These are phyloP conservation scores for Croton laevigatus DNA, from an alignment of 441 rosid genomes.

Conservation along the genomic window DNA sequence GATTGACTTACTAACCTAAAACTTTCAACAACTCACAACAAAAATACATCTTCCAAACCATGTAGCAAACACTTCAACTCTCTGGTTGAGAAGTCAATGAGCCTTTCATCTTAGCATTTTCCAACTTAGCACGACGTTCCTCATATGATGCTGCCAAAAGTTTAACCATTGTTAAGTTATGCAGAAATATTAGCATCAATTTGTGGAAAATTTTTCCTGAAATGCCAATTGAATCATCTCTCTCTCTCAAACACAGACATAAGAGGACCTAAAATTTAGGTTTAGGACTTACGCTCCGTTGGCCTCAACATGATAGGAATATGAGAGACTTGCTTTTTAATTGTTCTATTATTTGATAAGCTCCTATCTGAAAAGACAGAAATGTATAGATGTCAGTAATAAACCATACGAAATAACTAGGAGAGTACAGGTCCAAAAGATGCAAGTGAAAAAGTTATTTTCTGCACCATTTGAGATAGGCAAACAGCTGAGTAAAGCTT, in stretches of 20 bases:
- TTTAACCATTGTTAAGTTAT: constrained; percentile 4
- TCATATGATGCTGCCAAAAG: constrained; percentile 61
- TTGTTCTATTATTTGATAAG: constrained; percentile 24
- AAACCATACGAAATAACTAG: constrained; percentile 2
- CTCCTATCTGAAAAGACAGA: constrained; percentile 39
- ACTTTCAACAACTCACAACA: neutral
- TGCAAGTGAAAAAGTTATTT: constrained; percentile 2
- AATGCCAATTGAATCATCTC: no score
- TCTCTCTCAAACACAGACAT: no score
- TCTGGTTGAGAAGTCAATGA: neutral
- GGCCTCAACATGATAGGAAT: constrained; percentile 65
- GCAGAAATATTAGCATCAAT: neutral
- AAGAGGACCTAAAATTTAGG: no score
- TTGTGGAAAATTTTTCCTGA: no score
- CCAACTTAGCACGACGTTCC: constrained; percentile 51
- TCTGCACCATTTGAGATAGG: constrained; percentile 43
- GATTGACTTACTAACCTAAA: no score
- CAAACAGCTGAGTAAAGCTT: constrained; percentile 55
- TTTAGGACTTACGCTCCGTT: constrained; percentile 69
- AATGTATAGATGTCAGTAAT: neutral
- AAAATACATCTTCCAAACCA: neutral
- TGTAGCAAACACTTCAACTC: no score
- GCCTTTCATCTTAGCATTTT: constrained; percentile 18
- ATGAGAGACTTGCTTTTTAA: constrained; percentile 48
- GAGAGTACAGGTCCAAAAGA: neutral